These are phyloP conservation scores for Magnolia changhungtana DNA, from an alignment of 164 flowering plant genomes.

Conservation along the genomic window DNA sequence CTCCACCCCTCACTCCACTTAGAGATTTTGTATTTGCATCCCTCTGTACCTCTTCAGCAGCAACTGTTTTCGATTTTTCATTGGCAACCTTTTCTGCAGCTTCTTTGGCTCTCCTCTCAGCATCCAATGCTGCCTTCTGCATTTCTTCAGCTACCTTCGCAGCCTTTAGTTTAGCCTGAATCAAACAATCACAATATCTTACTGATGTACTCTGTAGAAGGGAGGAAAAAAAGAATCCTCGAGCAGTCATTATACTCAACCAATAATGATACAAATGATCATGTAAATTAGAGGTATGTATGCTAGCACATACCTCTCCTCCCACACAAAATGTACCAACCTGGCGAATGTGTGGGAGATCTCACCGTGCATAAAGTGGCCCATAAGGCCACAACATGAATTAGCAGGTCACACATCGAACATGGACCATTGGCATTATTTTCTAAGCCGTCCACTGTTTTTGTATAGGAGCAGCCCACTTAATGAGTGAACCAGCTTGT, in stretches of 20 bases:
- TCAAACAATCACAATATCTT: background rate
- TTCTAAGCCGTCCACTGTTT: background rate
- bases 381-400: background rate
- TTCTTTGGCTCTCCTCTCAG: conserved; percentile 63
- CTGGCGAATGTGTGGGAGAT: background rate
- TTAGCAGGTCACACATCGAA: background rate
- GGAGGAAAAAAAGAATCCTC: background rate
- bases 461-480: background rate
- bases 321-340: background rate
- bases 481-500: background rate
- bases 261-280: background rate
- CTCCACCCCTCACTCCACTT: conserved; percentile 14
- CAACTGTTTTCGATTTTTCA: conserved; percentile 13
- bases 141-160: conserved; percentile 60
- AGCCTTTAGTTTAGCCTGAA: conserved; percentile 49
- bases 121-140: conserved; percentile 56
- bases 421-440: background rate
- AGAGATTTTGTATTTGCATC: conserved; percentile 19
- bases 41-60: conserved; percentile 3
- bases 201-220: background rate
- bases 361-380: too few relatives aligned
- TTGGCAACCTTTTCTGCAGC: conserved; percentile 52
- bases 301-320: background rate
- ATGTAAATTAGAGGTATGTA: background rate
- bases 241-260: background rate